phyloP scores from a whole-genome alignment of 2,329 filamentous ascomycete species.

The Diaporthe ampelina region DNA sequence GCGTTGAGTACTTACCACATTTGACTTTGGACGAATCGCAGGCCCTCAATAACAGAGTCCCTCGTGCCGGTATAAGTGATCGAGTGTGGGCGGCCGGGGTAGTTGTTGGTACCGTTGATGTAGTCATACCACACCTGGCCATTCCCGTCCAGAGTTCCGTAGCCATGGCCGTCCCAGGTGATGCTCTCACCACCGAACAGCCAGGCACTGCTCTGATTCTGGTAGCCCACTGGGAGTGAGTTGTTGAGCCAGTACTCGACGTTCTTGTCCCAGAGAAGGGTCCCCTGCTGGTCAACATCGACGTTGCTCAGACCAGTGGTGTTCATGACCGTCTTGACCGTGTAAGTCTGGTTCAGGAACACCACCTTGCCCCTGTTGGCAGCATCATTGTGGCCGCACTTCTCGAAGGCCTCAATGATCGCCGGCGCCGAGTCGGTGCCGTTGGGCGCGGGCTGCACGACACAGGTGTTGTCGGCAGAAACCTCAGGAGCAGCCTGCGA shows the following conservation, averaged over 20 bases:
- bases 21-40: constrained; percentile 40
- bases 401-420: constrained; percentile 46
- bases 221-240: constrained; percentile 56
- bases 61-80: constrained; percentile 44
- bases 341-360: constrained; percentile 47
- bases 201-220: constrained; percentile 59
- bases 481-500: constrained; percentile 1
- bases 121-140: constrained; percentile 50
- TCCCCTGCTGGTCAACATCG: constrained; percentile 47
- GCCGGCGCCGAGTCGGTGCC: constrained; percentile 39
- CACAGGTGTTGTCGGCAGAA: constrained; percentile 20
- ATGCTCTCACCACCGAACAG: constrained; percentile 58
- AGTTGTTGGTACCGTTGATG: constrained; percentile 47
- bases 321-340: constrained; percentile 45
- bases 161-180: constrained; percentile 55
- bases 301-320: constrained; percentile 48
- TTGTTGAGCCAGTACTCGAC: constrained; percentile 55
- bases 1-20: constrained; percentile 37
- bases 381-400: constrained; percentile 46
- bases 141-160: constrained; percentile 52
- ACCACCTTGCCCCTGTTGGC: constrained; percentile 44
- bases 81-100: constrained; percentile 49
- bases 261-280: constrained; percentile 43
- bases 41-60: constrained; percentile 34
- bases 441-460: constrained; percentile 36